A percentile compares a stretch with the other conserved stretches of the same genome.
Conservation (phyloP, 192 early-diverging fungal genomes). For the Allomyces javanicus region DNA sequence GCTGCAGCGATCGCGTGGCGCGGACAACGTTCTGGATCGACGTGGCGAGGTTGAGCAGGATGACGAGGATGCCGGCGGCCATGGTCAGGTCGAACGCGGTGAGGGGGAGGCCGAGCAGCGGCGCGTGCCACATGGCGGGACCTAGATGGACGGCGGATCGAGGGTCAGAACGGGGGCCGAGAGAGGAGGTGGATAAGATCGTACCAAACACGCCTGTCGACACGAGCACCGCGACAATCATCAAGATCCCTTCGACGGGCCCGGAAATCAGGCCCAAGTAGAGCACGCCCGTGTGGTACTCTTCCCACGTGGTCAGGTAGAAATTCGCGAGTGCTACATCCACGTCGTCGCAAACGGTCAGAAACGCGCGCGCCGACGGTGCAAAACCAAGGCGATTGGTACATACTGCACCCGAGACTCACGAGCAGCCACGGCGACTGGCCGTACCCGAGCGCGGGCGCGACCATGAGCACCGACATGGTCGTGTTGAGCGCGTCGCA, state of each 20-base stretch:
- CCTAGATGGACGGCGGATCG: too few relatives aligned
- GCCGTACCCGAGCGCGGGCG: neutral
- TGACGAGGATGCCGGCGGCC: neutral
- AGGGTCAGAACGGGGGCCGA: too few relatives aligned
- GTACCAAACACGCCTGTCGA: slow-evolving; percentile 43
- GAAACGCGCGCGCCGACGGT: too few relatives aligned
- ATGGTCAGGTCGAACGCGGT: neutral
- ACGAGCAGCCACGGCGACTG: neutral
- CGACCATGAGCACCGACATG: neutral
- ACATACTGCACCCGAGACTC: neutral
- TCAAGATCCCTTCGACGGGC: slow-evolving; percentile 75
- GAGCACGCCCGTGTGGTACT: slow-evolving; percentile 74
- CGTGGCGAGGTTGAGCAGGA: neutral
- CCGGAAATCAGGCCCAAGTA: slow-evolving; percentile 69
- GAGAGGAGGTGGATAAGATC: neutral
- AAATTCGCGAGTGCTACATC: slow-evolving; percentile 62
- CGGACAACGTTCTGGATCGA: neutral
- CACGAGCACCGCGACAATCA: slow-evolving; percentile 36
- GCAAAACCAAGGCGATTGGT: too few relatives aligned
- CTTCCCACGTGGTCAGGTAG: slow-evolving; percentile 85
- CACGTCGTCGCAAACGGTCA: slow-evolving; percentile 2
- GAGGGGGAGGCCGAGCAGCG: neutral
- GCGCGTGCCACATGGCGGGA: too few relatives aligned
- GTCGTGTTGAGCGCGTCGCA: slow-evolving; percentile 44
- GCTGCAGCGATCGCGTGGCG: neutral